A percentile compares a stretch with the other conserved stretches of the same genome.
These are phyloP conservation scores for Tolypocladium guangdongense DNA, from an alignment of 2,329 filamentous ascomycete species.

Conservation along the genomic window DNA sequence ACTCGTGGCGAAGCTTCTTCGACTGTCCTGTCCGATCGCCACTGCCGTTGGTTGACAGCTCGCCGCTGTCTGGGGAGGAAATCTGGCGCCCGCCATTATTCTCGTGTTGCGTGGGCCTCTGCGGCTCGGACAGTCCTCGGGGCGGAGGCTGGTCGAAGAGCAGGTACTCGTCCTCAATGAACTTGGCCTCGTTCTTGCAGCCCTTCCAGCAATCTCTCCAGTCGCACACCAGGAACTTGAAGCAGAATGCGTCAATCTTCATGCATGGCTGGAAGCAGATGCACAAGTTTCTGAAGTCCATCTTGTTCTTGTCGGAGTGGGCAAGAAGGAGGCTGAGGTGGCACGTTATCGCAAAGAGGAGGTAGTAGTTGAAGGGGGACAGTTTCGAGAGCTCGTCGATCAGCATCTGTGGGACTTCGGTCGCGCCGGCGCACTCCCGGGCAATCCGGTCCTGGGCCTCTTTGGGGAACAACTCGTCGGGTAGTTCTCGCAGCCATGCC, in stretches of 20 bases:
- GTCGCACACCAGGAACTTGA: slow-evolving; percentile 88
- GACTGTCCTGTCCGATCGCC: slow-evolving; percentile 13
- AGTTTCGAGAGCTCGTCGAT: slow-evolving; percentile 87
- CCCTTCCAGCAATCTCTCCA: slow-evolving; percentile 98
- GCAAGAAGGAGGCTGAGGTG: slow-evolving; percentile 85
- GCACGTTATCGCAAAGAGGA: slow-evolving; percentile 93
- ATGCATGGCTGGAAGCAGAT: slow-evolving; percentile 97
- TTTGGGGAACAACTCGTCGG: slow-evolving; percentile 87
- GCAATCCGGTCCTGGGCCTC: slow-evolving; percentile 69
- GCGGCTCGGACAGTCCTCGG: slow-evolving; percentile 30
- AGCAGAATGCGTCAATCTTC: slow-evolving; percentile 91
- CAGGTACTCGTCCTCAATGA: slow-evolving; percentile 57
- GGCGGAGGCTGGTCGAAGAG: slow-evolving; percentile 49
- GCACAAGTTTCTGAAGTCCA: slow-evolving; percentile 91
- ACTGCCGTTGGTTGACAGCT: slow-evolving; percentile 28
- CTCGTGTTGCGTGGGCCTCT: slow-evolving; percentile 13
- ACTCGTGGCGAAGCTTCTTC: slow-evolving; percentile 33
- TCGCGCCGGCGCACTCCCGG: slow-evolving; percentile 67
- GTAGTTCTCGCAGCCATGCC: slow-evolving; percentile 88
- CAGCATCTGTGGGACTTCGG: slow-evolving; percentile 71
- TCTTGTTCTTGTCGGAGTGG: slow-evolving; percentile 93
- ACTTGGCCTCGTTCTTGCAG: slow-evolving; percentile 80
- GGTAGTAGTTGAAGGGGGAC: slow-evolving; percentile 96
- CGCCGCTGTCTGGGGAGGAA: slow-evolving; percentile 57
- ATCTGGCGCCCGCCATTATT: slow-evolving; percentile 8